phyloP scores from a whole-genome alignment of 2,329 filamentous ascomycete species.

The Fusarium duplospermum region DNA sequence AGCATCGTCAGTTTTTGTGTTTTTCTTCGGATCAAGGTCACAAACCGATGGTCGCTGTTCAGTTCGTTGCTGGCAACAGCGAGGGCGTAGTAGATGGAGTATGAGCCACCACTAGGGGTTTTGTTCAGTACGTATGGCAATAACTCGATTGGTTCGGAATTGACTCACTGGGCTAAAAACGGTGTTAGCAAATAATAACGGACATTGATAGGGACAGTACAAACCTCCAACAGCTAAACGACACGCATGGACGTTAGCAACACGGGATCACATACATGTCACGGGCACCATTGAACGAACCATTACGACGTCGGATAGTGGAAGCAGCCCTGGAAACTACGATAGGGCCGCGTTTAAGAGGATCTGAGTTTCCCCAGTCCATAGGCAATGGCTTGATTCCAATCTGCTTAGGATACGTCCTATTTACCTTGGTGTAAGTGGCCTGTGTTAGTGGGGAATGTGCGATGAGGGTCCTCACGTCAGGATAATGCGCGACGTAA shows the following conservation, averaged over 20 bases:
- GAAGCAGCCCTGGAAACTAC: conserved; percentile 82
- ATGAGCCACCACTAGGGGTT: conserved; percentile 78
- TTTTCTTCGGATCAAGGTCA: neutral
- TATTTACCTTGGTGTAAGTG: conserved; percentile 42
- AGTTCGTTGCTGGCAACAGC: conserved; percentile 93
- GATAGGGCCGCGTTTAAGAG: conserved; percentile 82
- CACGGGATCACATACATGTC: conserved; percentile 10
- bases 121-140: conserved; percentile 14
- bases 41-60: conserved; percentile 78
- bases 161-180: conserved; percentile 50
- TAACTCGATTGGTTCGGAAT: neutral
- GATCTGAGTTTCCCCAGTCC: conserved; percentile 86
- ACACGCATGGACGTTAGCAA: conserved; percentile 26
- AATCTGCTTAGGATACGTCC: conserved; percentile 92
- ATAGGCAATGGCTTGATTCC: conserved; percentile 92
- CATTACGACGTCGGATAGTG: conserved; percentile 85
- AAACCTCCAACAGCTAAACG: conserved; percentile 67
- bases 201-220: conserved; percentile 36
- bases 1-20: conserved; percentile 5
- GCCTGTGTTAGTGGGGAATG: conserved; percentile 2
- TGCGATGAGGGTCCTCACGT: conserved; percentile 55
- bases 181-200: conserved; percentile 39
- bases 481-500: conserved; percentile 67
- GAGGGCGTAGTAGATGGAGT: conserved; percentile 94
- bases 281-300: conserved; percentile 57